Evolutionary conservation across 305 asterid species (phyloP).

Genomic region (Fraxinus xanthoxyloides): DNA sequence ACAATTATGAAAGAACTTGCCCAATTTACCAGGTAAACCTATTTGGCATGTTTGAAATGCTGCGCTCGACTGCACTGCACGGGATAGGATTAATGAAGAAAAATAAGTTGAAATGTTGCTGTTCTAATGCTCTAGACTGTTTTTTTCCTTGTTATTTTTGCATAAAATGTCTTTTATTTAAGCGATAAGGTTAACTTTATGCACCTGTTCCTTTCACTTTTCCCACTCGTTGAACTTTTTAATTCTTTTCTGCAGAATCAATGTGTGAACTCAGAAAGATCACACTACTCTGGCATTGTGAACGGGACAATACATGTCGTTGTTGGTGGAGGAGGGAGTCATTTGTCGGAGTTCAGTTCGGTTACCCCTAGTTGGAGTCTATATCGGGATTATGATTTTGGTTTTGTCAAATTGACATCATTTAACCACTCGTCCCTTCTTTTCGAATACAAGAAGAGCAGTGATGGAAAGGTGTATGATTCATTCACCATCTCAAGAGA

Average conservation of each 20-base stretch:
- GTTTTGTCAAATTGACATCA: constrained; percentile 65
- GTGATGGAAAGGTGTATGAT: constrained; percentile 75
- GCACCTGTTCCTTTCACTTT: not conserved
- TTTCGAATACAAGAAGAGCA: constrained; percentile 75
- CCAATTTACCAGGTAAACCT: constrained; percentile 72
- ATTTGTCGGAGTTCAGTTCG: constrained; percentile 57
- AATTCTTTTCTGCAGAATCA: constrained; percentile 40
- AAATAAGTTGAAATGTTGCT: not conserved
- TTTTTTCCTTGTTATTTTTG: not conserved
- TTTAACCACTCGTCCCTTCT: constrained; percentile 64
- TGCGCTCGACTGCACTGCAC: not conserved
- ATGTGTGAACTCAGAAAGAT: constrained; percentile 54
- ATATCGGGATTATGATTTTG: constrained; percentile 66
- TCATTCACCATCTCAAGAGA: constrained; percentile 75
- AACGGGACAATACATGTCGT: constrained; percentile 81
- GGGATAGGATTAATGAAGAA: not conserved
- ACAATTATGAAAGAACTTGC: constrained; percentile 78
- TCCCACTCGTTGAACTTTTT: not conserved
- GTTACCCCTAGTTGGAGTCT: constrained; percentile 61
- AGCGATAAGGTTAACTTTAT: not conserved
- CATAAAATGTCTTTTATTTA: not conserved
- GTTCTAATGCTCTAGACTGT: not conserved
- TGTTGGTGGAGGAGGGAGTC: constrained; percentile 79
- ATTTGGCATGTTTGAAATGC: not conserved
- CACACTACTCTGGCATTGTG: constrained; percentile 55